phyloP scores from a whole-genome alignment of 345 rosid genomes.

The Heritiera littoralis region DNA sequence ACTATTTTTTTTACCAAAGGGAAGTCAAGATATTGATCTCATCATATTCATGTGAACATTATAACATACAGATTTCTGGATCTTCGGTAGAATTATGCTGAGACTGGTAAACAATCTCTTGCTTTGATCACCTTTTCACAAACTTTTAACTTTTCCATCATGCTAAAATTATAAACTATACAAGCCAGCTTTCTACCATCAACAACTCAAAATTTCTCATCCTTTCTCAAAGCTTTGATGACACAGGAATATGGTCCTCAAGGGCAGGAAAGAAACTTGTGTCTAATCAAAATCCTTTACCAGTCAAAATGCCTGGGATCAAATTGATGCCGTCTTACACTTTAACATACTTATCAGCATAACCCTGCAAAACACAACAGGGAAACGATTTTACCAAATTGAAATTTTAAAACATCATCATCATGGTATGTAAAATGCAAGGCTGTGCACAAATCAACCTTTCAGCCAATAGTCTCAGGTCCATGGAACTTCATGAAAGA shows the following conservation, averaged over 20 bases:
- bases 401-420: too few species aligned
- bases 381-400: too few species aligned
- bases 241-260: background rate
- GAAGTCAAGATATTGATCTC: too few species aligned
- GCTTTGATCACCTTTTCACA: background rate
- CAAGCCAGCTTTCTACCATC: slow-evolving; percentile 4
- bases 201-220: background rate
- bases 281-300: background rate
- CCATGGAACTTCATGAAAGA: background rate
- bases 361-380: too few species aligned
- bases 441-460: too few species aligned
- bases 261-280: background rate
- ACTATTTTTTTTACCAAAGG: background rate
- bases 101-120: background rate
- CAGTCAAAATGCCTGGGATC: too few species aligned
- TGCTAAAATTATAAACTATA: background rate
- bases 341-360: too few species aligned
- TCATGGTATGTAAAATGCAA: too few species aligned
- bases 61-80: background rate
- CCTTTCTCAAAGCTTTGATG: background rate
- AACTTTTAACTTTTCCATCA: background rate
- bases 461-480: too few species aligned
- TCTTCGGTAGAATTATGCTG: background rate
- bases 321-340: too few species aligned
- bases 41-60: background rate